Evolutionary conservation across 2,329 filamentous ascomycete species (phyloP).

Genomic region (Pseudopithomyces maydicus): DNA sequence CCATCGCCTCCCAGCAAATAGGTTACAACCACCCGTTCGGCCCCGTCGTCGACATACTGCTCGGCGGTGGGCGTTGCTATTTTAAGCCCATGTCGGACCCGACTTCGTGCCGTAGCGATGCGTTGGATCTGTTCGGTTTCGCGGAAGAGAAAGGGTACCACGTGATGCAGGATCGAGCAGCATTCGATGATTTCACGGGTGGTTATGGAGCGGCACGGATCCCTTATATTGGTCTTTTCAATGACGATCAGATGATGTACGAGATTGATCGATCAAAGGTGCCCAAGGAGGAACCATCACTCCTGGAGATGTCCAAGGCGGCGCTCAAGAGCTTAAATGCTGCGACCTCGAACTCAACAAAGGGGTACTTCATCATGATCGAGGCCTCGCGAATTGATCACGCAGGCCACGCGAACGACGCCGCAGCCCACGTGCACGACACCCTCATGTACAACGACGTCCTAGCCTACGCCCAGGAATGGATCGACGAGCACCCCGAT

Average conservation of each 20-base stretch:
- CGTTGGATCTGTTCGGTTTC: slow-evolving; percentile 44
- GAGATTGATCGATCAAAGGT: slow-evolving; percentile 46
- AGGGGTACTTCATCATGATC: slow-evolving; percentile 50
- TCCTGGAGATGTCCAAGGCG: slow-evolving; percentile 48
- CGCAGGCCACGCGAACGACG: slow-evolving; percentile 31
- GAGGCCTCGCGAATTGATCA: slow-evolving; percentile 30
- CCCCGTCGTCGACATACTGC: slow-evolving; percentile 45
- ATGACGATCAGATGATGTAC: slow-evolving; percentile 44
- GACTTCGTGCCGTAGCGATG: slow-evolving; percentile 46
- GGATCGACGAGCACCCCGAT: slow-evolving; percentile 48
- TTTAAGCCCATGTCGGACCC: slow-evolving; percentile 47
- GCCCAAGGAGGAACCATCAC: slow-evolving; percentile 44
- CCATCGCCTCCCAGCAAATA: slow-evolving; percentile 48
- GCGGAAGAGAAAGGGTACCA: slow-evolving; percentile 43
- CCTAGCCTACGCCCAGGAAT: slow-evolving; percentile 44
- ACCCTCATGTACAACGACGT: slow-evolving; percentile 49
- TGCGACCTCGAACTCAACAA: slow-evolving; percentile 36
- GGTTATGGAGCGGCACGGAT: slow-evolving; percentile 28
- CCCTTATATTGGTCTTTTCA: slow-evolving; percentile 49
- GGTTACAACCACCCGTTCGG: slow-evolving; percentile 49
- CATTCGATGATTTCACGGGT: slow-evolving; percentile 42
- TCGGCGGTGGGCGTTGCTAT: slow-evolving; percentile 50
- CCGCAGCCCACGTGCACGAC: slow-evolving; percentile 40
- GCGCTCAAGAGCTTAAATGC: slow-evolving; percentile 45
- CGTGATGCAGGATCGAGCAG: slow-evolving; percentile 43